These are phyloP conservation scores for Scleroderma citrinum DNA, from an alignment of 768 basidiomycete species.

Conservation along the genomic window DNA sequence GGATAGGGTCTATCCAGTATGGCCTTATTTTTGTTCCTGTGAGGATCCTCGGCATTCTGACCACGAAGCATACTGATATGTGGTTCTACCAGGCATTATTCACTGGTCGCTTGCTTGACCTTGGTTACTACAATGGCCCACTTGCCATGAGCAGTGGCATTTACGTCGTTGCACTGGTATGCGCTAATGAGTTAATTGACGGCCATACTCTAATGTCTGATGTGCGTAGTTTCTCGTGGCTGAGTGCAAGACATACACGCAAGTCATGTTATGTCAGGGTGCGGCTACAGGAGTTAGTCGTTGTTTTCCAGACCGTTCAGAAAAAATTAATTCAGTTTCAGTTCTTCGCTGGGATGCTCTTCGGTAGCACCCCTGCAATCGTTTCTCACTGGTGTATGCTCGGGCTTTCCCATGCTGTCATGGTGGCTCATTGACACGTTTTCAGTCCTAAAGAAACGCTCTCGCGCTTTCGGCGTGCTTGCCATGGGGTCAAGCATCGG, in stretches of 20 bases:
- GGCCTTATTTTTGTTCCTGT: conserved; percentile 7
- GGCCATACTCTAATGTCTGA: conserved; percentile 6
- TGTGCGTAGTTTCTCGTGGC: conserved; percentile 17
- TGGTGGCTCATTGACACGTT: background rate
- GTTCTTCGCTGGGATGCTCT: conserved; percentile 20
- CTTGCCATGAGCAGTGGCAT: conserved; percentile 3
- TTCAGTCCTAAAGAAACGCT: conserved; percentile 2
- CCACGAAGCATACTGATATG: conserved; percentile 30
- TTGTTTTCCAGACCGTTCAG: background rate
- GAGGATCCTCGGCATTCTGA: background rate
- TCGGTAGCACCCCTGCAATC: conserved; percentile 16
- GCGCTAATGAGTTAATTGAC: conserved; percentile 28
- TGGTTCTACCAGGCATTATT: conserved; percentile 3
- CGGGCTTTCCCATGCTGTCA: background rate
- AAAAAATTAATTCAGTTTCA: background rate
- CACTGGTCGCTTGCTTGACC: conserved; percentile 7
- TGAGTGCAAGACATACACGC: conserved; percentile 22
- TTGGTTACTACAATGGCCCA: conserved; percentile 7
- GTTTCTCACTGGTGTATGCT: conserved; percentile 21
- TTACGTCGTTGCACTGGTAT: conserved; percentile 2
- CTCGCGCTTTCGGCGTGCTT: conserved; percentile 46
- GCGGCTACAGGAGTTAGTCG: conserved; percentile 18
- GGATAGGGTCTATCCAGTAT: conserved; percentile 22
- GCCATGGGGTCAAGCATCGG: conserved; percentile 61
- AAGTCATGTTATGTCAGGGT: conserved; percentile 23